Conservation (phyloP, 2,329 filamentous ascomycete genomes). For the Phialophora expanda region DNA sequence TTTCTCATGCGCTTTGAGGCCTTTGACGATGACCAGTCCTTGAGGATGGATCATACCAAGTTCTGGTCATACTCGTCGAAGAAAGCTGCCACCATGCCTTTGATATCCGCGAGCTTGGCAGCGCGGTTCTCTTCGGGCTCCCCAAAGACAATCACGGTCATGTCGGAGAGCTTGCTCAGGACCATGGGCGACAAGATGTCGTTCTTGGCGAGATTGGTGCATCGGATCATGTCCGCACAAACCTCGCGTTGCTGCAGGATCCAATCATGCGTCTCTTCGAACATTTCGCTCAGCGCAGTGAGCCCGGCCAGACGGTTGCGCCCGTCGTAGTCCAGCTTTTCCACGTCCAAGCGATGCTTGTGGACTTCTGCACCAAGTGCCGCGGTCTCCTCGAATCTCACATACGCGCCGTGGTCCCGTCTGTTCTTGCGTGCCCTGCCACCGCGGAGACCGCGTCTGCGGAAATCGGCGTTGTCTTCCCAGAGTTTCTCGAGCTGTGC, state of each 20-base stretch:
- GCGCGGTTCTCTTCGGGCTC: not conserved
- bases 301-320: conserved; percentile 19
- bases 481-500: conserved; percentile 15
- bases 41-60: not conserved
- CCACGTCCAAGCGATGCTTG: conserved; percentile 21
- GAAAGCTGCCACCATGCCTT: not conserved
- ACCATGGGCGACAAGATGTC: not conserved
- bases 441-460: conserved; percentile 26
- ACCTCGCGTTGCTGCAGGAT: not conserved
- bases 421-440: conserved; percentile 27
- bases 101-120: not conserved
- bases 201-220: not conserved
- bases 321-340: conserved; percentile 18
- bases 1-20: not conserved
- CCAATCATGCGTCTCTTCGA: not conserved
- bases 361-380: not conserved
- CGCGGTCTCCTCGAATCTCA: conserved; percentile 1
- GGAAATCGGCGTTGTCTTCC: conserved; percentile 20
- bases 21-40: not conserved
- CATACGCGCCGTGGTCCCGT: conserved; percentile 11
- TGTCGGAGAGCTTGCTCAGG: not conserved
- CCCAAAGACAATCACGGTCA: not conserved
- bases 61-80: not conserved
- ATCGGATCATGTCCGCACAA: not conserved
- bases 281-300: not conserved